Base-by-base conservation (phyloP, 2,329 filamentous ascomycete genomes). In the Diaporthe vaccinii region DNA sequence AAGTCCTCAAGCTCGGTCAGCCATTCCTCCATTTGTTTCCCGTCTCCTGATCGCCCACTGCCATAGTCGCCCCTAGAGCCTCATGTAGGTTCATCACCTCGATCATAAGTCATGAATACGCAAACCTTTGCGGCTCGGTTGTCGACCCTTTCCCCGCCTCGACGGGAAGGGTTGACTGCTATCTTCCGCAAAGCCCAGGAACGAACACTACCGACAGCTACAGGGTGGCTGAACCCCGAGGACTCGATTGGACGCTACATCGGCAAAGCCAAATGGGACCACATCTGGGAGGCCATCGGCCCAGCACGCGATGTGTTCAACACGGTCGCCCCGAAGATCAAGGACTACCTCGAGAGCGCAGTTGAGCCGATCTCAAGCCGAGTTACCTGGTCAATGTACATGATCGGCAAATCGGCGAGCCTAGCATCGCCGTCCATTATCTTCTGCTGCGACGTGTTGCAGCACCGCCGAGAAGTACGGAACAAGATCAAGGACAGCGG, bases 381-480 rank as follows among this genome's bases (percentile, higher is more conserved):
- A 31, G 69, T 72, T 0, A 53, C 67, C 8, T 75, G 67, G 74
- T 75, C 68, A 14, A 39, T 75, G 22, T 75, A 75, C 7, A 72
- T 72, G 74, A 25, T 72, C 6, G 67, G 68, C 0, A 49, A 28
- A 12, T 51, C 39, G 12, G 5, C 9, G 4, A 20, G 36, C 7
- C 25, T 22, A 3, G 46, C 74, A 34, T 49, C 34, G 2, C 67
- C 74, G 7, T 65, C 68, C 12, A 75, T 75, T 5, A 67, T 75
- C 5, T 72, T 75, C n/a, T 75, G 67, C 34, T 55, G 68, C 58
- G 67, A 65, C 3, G 36, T 58, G 4, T 15, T n/a, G 31, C 22
- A 39, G 1, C 57, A 58, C 25, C 58, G 74, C 9, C 55, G 61
- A 22, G 15, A 58, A 1, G 39, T 72, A 20, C 49, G 57, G 12